Percentiles rank a stretch among this genome's conserved stretches.
These are phyloP conservation scores for Diplotaxis tenuifolia DNA, from an alignment of 345 rosid species.

Conservation along the genomic window DNA sequence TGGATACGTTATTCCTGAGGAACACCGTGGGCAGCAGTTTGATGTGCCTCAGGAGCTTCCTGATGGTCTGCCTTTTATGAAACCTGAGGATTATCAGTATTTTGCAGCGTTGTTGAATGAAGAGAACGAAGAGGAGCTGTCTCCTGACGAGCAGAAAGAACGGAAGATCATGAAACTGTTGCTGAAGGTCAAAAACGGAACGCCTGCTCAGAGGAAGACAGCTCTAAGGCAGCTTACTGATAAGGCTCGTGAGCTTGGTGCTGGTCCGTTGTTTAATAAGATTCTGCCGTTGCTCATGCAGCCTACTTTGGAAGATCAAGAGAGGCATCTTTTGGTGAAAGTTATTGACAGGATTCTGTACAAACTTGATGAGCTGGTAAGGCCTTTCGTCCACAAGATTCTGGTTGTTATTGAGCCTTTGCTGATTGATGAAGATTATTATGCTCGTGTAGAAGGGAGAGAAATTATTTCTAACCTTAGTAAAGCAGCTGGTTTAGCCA, in stretches of 20 bases:
- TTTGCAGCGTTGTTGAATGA: constrained; percentile 86
- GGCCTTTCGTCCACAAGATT: constrained; percentile 95
- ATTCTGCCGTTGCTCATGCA: constrained; percentile 97
- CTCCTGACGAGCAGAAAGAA: constrained; percentile 95
- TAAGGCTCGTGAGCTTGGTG: constrained; percentile 97
- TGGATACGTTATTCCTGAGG: constrained; percentile 77
- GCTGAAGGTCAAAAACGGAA: constrained; percentile 96
- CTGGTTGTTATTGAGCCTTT: constrained; percentile 98
- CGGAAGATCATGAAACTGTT: constrained; percentile 95
- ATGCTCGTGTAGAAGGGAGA: constrained; percentile 99
- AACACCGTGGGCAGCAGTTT: constrained; percentile 92
- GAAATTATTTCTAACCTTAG: constrained; percentile 96
- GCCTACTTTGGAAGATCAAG: constrained; percentile 97
- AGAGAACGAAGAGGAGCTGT: constrained; percentile 87
- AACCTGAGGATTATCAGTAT: constrained; percentile 97
- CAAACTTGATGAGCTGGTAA: constrained; percentile 92
- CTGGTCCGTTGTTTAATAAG: constrained; percentile 86
- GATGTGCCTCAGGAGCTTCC: constrained; percentile 92
- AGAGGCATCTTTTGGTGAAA: constrained; percentile 97
- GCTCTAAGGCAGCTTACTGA: constrained; percentile 95
- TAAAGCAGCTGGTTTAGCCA: constrained; percentile 98
- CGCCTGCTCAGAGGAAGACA: constrained; percentile 97
- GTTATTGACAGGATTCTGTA: constrained; percentile 93
- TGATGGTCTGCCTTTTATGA: constrained; percentile 90
- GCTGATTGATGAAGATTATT: constrained; percentile 97